Percentiles rank a stretch among this genome's conserved stretches.
Evolutionary conservation across 352 stramenopile genomes (phyloP).

Genomic region (Phytopythium montanum): DNA sequence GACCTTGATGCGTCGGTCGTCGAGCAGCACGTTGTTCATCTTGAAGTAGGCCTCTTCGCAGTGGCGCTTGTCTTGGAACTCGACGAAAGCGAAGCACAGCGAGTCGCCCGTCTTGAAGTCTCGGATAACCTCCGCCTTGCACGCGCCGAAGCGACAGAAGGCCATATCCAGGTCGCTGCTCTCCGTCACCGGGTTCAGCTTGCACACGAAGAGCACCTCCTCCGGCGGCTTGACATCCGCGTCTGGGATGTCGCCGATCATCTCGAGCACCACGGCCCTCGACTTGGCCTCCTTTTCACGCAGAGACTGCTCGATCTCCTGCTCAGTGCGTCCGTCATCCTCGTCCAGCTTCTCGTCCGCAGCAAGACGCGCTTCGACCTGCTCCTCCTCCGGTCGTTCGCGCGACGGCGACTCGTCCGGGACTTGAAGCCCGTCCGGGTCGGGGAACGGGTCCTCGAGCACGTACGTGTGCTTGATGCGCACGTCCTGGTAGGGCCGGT

Average conservation of each 20-base stretch:
- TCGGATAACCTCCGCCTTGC: slow-evolving; percentile 94
- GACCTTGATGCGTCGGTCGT: slow-evolving; percentile 94
- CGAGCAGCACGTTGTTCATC: slow-evolving; percentile 99
- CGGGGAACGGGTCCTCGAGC: slow-evolving; percentile 82
- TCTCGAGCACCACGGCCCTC: slow-evolving; percentile 97
- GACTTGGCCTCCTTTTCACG: slow-evolving; percentile 92
- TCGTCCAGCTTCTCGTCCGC: slow-evolving; percentile 87
- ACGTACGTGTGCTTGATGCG: slow-evolving; percentile 93
- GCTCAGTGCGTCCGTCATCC: slow-evolving; percentile 64
- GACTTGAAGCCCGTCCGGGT: slow-evolving; percentile 63
- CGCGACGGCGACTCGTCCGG: slow-evolving; percentile 82
- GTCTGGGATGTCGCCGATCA: slow-evolving; percentile 97
- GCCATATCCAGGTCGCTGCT: slow-evolving; percentile 94
- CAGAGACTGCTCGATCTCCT: slow-evolving; percentile 89
- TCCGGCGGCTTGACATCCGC: slow-evolving; percentile 97
- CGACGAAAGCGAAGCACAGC: slow-evolving; percentile 98
- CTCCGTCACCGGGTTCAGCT: slow-evolving; percentile 93
- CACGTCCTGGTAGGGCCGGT: slow-evolving; percentile 96
- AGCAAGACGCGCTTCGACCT: slow-evolving; percentile 86
- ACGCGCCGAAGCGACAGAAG: slow-evolving; percentile 90
- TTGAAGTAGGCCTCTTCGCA: slow-evolving; percentile 98
- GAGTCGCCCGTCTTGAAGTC: slow-evolving; percentile 97
- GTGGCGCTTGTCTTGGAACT: slow-evolving; percentile 94
- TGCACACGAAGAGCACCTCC: slow-evolving; percentile 99
- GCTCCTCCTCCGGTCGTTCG: slow-evolving; percentile 90